phyloP scores from a whole-genome alignment of 163 green algal genomes.

The Trebouxia gelatinosa region DNA sequence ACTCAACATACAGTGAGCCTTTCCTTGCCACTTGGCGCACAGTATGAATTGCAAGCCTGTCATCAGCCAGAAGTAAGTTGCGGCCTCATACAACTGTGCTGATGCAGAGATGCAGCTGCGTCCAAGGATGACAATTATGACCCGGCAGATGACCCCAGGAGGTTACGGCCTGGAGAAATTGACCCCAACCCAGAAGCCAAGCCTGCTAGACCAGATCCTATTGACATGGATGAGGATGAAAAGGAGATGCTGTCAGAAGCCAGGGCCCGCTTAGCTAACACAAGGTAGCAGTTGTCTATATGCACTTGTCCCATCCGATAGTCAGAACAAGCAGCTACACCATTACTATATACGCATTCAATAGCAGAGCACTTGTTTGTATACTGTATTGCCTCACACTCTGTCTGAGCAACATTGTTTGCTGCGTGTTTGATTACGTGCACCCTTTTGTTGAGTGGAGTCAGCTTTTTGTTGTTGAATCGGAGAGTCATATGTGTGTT shows the following conservation, averaged over 20 bases:
- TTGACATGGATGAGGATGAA: conserved; percentile 99
- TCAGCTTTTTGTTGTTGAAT: no score
- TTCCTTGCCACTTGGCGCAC: no score
- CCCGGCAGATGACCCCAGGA: conserved; percentile 86
- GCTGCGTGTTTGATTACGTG: no score
- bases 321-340: neutral
- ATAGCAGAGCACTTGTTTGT: neutral
- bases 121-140: conserved; percentile 87
- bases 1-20: no score
- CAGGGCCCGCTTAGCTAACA: conserved; percentile 96
- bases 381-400: neutral
- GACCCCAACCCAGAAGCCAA: conserved; percentile 98
- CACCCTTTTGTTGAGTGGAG: no score
- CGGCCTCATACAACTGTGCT: no score
- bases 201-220: conserved; percentile 89
- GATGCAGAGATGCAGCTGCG: conserved; percentile 71
- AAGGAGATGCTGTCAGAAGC: conserved; percentile 99
- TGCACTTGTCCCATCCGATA: neutral
- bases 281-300: conserved; percentile 51
- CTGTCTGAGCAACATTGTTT: neutral
- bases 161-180: conserved; percentile 95
- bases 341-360: neutral
- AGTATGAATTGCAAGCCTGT: no score
- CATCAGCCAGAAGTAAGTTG: no score
- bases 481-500: neutral